Conservation (phyloP, 2,329 filamentous ascomycete genomes). For the Alternaria conjuncta region DNA sequence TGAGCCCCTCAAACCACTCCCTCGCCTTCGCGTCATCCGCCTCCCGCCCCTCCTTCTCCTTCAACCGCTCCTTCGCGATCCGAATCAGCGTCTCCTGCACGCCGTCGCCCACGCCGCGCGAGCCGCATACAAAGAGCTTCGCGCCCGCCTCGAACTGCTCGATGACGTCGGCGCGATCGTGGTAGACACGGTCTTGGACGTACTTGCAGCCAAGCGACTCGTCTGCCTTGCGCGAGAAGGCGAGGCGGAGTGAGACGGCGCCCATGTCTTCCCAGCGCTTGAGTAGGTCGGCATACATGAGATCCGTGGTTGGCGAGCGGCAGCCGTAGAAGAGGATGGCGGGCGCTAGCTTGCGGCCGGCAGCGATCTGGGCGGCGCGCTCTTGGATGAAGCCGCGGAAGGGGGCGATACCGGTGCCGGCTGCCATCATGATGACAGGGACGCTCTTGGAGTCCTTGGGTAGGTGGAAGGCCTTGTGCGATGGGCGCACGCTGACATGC, state of each 20-base stretch:
- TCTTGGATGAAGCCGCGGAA: conserved; percentile 54
- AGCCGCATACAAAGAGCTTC: conserved; percentile 71
- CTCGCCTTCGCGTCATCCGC: conserved; percentile 51
- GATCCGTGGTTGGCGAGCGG: conserved; percentile 61
- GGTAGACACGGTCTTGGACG: conserved; percentile 60
- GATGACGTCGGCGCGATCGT: conserved; percentile 54
- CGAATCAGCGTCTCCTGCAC: conserved; percentile 51
- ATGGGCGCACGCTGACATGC: conserved; percentile 52
- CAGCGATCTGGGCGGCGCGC: conserved; percentile 50
- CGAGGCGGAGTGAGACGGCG: conserved; percentile 66
- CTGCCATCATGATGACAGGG: conserved; percentile 51
- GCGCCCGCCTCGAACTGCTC: conserved; percentile 58
- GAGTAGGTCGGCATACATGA: conserved; percentile 66
- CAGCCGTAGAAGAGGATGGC: conserved; percentile 73
- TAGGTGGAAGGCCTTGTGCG: conserved; percentile 53
- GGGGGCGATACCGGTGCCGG: conserved; percentile 51
- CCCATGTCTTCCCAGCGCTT: conserved; percentile 65
- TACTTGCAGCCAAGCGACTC: conserved; percentile 58
- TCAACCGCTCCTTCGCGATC: conserved; percentile 53
- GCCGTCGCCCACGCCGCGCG: conserved; percentile 54
- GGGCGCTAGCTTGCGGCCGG: conserved; percentile 62
- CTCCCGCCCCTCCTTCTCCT: conserved; percentile 45
- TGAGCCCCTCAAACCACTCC: conserved; percentile 54
- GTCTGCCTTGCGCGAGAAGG: conserved; percentile 60
- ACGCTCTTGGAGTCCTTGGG: conserved; percentile 50